Conservation (phyloP, 2,329 filamentous ascomycete genomes). For the Zymoseptoria tritici region DNA sequence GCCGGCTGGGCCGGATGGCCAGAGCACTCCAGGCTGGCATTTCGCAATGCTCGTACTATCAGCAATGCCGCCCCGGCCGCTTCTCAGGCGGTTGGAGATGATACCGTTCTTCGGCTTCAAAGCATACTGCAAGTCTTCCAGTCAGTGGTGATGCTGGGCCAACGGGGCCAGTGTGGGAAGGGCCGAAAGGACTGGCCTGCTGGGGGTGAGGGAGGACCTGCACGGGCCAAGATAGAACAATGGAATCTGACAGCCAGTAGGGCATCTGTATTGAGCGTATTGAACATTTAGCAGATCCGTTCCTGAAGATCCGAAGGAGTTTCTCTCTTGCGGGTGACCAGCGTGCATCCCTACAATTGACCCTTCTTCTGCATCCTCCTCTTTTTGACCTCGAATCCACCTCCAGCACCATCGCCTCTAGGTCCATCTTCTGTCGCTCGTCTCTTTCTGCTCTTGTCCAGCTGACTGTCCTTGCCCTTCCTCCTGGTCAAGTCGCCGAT, state of each 20-base stretch:
- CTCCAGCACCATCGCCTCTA: conserved; percentile 61
- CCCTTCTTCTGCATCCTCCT: conserved; percentile 42
- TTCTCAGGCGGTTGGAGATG: too few species aligned
- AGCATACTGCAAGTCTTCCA: neutral
- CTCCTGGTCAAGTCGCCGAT: conserved; percentile 75
- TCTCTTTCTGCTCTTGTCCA: conserved; percentile 84
- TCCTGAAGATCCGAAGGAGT: neutral
- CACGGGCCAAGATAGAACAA: neutral
- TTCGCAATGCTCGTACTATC: too few species aligned
- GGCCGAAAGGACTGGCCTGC: neutral
- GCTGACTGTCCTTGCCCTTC: conserved; percentile 52
- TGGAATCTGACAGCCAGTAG: neutral
- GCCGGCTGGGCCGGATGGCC: too few species aligned
- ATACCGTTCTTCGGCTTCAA: too few species aligned
- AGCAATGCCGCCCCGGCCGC: too few species aligned
- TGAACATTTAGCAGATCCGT: neutral
- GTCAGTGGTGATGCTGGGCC: neutral
- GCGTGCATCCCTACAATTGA: conserved; percentile 21
- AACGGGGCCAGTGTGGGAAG: neutral
- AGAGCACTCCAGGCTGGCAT: too few species aligned
- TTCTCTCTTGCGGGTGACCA: neutral
- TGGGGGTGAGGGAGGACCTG: neutral
- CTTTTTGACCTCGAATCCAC: conserved; percentile 64
- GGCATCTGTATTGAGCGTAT: neutral
- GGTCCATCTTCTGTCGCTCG: conserved; percentile 65